Percentiles rank a stretch among this genome's conserved stretches.
phyloP scores from a whole-genome alignment of 1,139 yeast genomes.

The Hyphopichia burtonii region DNA sequence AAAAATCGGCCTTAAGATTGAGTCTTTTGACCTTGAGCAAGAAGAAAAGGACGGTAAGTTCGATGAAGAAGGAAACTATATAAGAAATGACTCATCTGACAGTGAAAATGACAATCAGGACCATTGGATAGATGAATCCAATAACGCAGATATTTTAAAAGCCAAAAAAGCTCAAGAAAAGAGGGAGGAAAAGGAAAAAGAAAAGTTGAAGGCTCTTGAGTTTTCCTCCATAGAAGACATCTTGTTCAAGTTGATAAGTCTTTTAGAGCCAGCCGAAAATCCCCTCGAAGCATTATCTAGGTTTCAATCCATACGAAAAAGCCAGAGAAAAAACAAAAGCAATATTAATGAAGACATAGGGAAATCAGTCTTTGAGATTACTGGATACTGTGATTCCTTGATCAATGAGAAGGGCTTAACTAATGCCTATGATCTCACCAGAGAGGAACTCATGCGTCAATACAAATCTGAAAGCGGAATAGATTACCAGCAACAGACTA shows the following conservation, averaged over 20 bases:
- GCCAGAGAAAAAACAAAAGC: slow-evolving; percentile 15
- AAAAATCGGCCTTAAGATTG: slow-evolving; percentile 39
- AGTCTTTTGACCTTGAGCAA: slow-evolving; percentile 58
- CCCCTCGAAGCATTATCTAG: slow-evolving; percentile 61
- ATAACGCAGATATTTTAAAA: slow-evolving; percentile 43
- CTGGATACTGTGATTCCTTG: slow-evolving; percentile 52
- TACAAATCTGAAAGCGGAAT: slow-evolving; percentile 53
- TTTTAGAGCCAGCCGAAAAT: slow-evolving; percentile 61
- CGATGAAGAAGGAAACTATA: slow-evolving; percentile 62
- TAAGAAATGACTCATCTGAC: slow-evolving; percentile 34
- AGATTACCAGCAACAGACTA: slow-evolving; percentile 15
- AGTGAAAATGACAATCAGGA: slow-evolving; percentile 41
- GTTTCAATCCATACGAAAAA: slow-evolving; percentile 25
- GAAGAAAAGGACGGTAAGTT: slow-evolving; percentile 62
- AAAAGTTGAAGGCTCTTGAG: slow-evolving; percentile 6
- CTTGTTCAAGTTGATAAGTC: slow-evolving; percentile 35
- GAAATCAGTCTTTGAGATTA: slow-evolving; percentile 35
- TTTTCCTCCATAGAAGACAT: slow-evolving; percentile 19
- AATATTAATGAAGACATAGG: not conserved
- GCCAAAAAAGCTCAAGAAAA: slow-evolving; percentile 45
- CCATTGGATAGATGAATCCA: slow-evolving; percentile 47
- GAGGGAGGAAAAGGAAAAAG: slow-evolving; percentile 14
- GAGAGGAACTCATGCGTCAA: slow-evolving; percentile 59
- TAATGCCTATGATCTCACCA: slow-evolving; percentile 52
- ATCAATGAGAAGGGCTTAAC: slow-evolving; percentile 35